phyloP scores from a whole-genome alignment of 2,329 filamentous ascomycete species.

The Aspergillus novoparasiticus region DNA sequence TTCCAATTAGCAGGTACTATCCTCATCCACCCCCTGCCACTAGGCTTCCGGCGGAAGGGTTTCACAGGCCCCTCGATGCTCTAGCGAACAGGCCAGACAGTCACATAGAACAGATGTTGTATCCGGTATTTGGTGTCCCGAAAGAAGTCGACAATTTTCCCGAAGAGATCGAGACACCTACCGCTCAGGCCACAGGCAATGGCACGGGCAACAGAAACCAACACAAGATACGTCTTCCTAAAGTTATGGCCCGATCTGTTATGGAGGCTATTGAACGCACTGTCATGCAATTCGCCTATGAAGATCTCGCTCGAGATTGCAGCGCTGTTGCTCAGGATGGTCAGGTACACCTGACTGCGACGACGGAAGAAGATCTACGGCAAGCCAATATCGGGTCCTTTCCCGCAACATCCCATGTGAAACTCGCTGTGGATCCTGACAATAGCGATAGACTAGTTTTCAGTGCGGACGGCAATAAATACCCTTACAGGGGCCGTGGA shows the following conservation, averaged over 20 bases:
- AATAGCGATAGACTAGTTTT: constrained; percentile 15
- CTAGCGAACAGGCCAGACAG: constrained; percentile 12
- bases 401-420: constrained; percentile 20
- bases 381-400: constrained; percentile 21
- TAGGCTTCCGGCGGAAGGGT: constrained; percentile 4
- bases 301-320: constrained; percentile 33
- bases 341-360: constrained; percentile 17
- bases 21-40: constrained; percentile 12
- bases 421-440: constrained; percentile 11
- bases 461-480: constrained; percentile 22
- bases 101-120: constrained; percentile 18
- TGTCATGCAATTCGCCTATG: constrained; percentile 31
- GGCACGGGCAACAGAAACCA: not conserved
- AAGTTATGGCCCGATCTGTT: constrained; percentile 8
- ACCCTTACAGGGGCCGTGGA: constrained; percentile 34
- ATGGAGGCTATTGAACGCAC: constrained; percentile 27
- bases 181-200: not conserved
- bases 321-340: constrained; percentile 20
- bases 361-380: constrained; percentile 17
- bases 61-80: constrained; percentile 17
- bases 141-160: not conserved
- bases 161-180: not conserved
- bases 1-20: constrained; percentile 30
- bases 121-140: constrained; percentile 4
- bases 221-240: not conserved